A percentile compares a stretch with the other conserved stretches of the same genome.
phyloP scores from a whole-genome alignment of 768 basidiomycete genomes.

The Tremella mesenterica region DNA sequence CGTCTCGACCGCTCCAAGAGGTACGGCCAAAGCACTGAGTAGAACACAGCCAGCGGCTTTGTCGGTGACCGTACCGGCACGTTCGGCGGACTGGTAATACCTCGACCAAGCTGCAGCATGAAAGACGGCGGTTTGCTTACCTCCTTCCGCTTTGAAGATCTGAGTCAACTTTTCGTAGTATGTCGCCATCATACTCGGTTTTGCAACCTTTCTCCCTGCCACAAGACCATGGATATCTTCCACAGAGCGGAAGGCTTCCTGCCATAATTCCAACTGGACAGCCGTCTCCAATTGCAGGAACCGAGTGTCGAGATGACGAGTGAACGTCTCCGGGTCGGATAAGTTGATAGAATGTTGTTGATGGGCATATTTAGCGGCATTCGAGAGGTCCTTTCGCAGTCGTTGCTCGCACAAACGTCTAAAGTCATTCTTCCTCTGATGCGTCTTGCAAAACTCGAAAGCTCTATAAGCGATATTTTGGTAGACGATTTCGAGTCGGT shows the following conservation, averaged over 20 bases:
- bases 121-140: slow-evolving; percentile 74
- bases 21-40: slow-evolving; percentile 84
- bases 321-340: slow-evolving; percentile 84
- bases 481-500: slow-evolving; percentile 82
- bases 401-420: slow-evolving; percentile 84
- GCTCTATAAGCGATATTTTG: slow-evolving; percentile 96
- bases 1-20: slow-evolving; percentile 58
- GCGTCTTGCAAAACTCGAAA: slow-evolving; percentile 89
- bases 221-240: slow-evolving; percentile 96
- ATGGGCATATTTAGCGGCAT: slow-evolving; percentile 89
- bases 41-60: slow-evolving; percentile 83
- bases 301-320: slow-evolving; percentile 91
- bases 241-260: slow-evolving; percentile 95
- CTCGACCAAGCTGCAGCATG: slow-evolving; percentile 93
- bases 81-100: slow-evolving; percentile 55
- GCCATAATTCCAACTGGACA: slow-evolving; percentile 97
- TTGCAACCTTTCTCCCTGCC: slow-evolving; percentile 74
- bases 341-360: slow-evolving; percentile 93
- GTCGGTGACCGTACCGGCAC: slow-evolving; percentile 58
- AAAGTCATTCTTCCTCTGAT: slow-evolving; percentile 93
- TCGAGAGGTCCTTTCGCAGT: slow-evolving; percentile 83
- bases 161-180: slow-evolving; percentile 97
- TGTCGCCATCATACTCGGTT: slow-evolving; percentile 94
- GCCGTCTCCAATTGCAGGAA: slow-evolving; percentile 94
- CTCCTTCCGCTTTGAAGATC: slow-evolving; percentile 72